Evolutionary conservation across 1,284 basidiomycete species (phyloP), one percentile per base, ranked within the genome.

Genomic region (Thecaphora thlaspeos): DNA sequence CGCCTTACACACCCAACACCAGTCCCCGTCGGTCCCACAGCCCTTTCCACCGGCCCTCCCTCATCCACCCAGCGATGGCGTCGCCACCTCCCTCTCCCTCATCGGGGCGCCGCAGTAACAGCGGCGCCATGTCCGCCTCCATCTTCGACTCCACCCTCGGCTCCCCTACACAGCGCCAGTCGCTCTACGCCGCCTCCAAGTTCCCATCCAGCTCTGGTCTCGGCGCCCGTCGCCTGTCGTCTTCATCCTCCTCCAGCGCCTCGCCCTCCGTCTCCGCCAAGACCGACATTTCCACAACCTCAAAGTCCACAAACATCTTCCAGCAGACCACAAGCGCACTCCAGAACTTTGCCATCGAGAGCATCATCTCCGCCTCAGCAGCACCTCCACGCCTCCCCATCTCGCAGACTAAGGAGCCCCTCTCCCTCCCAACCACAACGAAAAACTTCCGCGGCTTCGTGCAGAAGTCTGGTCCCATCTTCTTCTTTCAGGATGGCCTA

Each of bases 381-480:
- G 69, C 70, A 12, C 70, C 73, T 7, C 66, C 70, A 12, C 51
- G 73, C 9, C 58, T 76, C 24, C 72, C 74, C 0, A 67, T 70
- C 0, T 65, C 72, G 17, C 62, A 70, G 61, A 70, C 68, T 44
- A 77, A 77, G 51, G 66, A 65, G 30, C 60, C 71, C 7, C 64
- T 77, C 5, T 70, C 66, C n/a, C 49, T 77, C 5, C 56, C 71
- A 0, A 72, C 71, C 2, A 76, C 72, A 9, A 73, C 75, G 21
- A 55, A 64, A 30, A 77, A 77, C 57, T 75, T 77, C 36, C 66
- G 75, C 22, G 74, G 68, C 4, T 77, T 77, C 41, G 72, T 75
- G 17, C 74, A 77, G 40, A 77, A 76, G 50, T 68, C 62, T 11
- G 73, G 73, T 3, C 73, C 74, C 2, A 54, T 77, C 49, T 77